A percentile compares a stretch with the other conserved stretches of the same genome.
Conservation (phyloP, 2,329 filamentous ascomycete genomes). For the Tolypocladium ophioglossoides region DNA sequence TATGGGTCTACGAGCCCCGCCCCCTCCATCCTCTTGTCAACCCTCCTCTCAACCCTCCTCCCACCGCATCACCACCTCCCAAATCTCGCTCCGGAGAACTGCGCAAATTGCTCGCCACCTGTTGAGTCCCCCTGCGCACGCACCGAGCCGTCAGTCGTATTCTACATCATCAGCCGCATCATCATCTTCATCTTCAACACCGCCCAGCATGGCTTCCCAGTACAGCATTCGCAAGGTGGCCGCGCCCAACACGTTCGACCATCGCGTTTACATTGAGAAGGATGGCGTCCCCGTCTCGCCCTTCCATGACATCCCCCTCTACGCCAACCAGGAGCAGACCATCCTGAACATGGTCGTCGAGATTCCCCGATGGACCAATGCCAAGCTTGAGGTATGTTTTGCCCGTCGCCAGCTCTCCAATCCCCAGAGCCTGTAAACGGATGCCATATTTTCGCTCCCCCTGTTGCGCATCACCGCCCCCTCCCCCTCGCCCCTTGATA, state of each 20-base stretch:
- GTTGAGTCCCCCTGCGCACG: slow-evolving; percentile 15
- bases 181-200: slow-evolving; percentile 11
- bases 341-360: slow-evolving; percentile 99
- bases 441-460: not conserved
- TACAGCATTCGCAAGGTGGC: slow-evolving; percentile 83
- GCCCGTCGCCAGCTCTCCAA: not conserved
- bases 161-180: slow-evolving; percentile 3
- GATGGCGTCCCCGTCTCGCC: slow-evolving; percentile 89
- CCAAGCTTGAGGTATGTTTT: slow-evolving; percentile 83
- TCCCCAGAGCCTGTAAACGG: not conserved
- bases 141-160: not conserved
- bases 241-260: slow-evolving; percentile 86
- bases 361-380: slow-evolving; percentile 99
- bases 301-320: slow-evolving; percentile 98
- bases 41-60: slow-evolving; percentile 3
- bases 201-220: slow-evolving; percentile 42
- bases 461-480: not conserved
- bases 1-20: slow-evolving; percentile 24
- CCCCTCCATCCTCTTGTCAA: slow-evolving; percentile 22
- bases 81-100: slow-evolving; percentile 39
- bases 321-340: slow-evolving; percentile 91
- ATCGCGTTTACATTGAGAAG: slow-evolving; percentile 96
- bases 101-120: slow-evolving; percentile 46
- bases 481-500: not conserved
- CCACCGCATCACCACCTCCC: slow-evolving; percentile 13